Conservation (phyloP, 305 asterid species). For the Solanum hybrid region DNA sequence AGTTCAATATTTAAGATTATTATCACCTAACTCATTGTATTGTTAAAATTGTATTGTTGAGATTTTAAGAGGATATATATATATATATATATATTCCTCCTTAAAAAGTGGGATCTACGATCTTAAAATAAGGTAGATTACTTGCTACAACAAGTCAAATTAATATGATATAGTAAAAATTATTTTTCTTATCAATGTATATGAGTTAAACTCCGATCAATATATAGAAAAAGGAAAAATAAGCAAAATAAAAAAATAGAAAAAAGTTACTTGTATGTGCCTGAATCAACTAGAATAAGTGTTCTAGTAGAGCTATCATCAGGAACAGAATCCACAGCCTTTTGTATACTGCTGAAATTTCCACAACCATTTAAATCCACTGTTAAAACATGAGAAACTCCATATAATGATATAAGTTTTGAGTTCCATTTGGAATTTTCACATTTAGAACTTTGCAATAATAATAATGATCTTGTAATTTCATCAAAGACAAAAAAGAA, state of each 20-base stretch:
- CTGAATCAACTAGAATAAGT: conserved; percentile 49
- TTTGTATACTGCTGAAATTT: conserved; percentile 59
- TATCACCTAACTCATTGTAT: neutral
- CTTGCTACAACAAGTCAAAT: neutral
- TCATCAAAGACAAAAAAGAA: conserved; percentile 11
- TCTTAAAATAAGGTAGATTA: neutral
- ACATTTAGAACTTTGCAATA: conserved; percentile 17
- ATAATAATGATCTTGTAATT: conserved; percentile 3
- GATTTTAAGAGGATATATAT: neutral
- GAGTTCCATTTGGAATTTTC: conserved; percentile 40
- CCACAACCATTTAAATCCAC: conserved; percentile 65
- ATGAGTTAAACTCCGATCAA: neutral
- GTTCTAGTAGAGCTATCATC: conserved; percentile 40
- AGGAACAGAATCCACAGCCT: conserved; percentile 67
- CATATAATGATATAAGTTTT: conserved; percentile 32
- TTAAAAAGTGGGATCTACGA: neutral
- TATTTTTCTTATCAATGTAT: neutral
- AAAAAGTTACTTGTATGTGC: conserved; percentile 51
- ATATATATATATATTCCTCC: too few species aligned
- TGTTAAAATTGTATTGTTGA: neutral
- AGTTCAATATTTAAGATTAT: neutral
- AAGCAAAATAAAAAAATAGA: neutral
- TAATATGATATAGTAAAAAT: neutral
- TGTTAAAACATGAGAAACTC: conserved; percentile 34
- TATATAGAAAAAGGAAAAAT: neutral